Base-by-base conservation (phyloP, 2,329 filamentous ascomycete species). In the Ascocoryne sarcoides region DNA sequence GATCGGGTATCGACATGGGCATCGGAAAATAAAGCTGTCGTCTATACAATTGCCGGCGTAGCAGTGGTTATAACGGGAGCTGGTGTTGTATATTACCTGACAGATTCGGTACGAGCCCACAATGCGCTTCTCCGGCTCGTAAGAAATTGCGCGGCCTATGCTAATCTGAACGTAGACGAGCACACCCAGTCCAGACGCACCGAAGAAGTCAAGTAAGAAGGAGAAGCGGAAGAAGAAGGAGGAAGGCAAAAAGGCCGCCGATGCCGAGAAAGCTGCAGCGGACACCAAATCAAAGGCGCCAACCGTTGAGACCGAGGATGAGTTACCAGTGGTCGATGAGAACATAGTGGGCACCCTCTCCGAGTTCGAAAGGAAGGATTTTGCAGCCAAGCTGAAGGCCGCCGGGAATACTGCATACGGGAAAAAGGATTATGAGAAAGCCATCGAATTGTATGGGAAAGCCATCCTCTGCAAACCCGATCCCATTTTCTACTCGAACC, bases 401-500 rank as follows among this genome's bases (percentile, higher is more conserved):
- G 84, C 85, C 19, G 92, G 92, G 45, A 98, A 98, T 73, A 93
- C 92, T 67, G 87, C 92, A 5, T 98, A 95, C 59, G 88, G 87
- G 46, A 79, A 81, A 53, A 96, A 95, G 68, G 84, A 94, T 58
- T 95, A 95, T 67, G 82, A 87, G 65, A 80, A 78, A 56, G 92
- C 92, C 52, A 98, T 98, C 60, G 84, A 89, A 4, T 79, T 98
- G 26, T 98, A 98, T 67, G 85, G 85, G 52, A 86, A 94, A 68
- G 92, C 92, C 37, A 94, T 98, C 56, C 70, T 96, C 37, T 96
- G 92, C 82, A 94, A 92, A 69, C 83, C 89, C 43, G 92, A 98
- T 59, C 88, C 92, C 21, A 89, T 98, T 62, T 98, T 92, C 73
- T 98, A 93, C 75, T 96, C 92, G 49, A 98, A 98, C 74, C 84